These are phyloP conservation scores for Penicillium cosmopolitanum DNA, from an alignment of 495 filamentous ascomycete species.

Conservation along the genomic window DNA sequence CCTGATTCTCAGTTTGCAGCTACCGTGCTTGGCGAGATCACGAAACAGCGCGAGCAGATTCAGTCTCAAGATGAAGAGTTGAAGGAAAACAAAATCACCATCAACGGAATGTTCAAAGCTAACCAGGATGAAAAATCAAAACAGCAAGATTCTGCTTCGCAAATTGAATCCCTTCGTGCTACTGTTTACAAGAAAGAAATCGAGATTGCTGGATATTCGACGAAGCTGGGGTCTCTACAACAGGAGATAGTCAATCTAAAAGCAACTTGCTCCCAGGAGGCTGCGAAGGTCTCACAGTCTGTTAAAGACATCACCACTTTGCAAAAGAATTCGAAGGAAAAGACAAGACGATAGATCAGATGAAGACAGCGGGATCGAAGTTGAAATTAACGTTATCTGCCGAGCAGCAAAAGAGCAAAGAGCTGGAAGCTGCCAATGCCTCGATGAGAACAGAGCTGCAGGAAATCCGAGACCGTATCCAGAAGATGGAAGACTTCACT, in stretches of 20 bases:
- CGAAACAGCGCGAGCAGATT: conserved; percentile 11
- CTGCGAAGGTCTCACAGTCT: conserved; percentile 16
- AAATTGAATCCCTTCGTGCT: conserved; percentile 13
- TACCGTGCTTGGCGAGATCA: conserved; percentile 9
- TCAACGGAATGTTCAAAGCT: no score
- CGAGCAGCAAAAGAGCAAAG: conserved; percentile 15
- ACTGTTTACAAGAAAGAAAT: conserved; percentile 15
- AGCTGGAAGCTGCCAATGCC: conserved; percentile 15
- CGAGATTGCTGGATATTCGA: conserved; percentile 12
- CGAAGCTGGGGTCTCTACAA: conserved; percentile 2
- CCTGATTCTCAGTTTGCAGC: conserved; percentile 14
- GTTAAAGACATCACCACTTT: conserved; percentile 19
- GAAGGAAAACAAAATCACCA: no score
- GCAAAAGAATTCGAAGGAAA: conserved; percentile 21
- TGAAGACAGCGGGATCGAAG: conserved; percentile 21
- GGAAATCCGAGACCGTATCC: conserved; percentile 3
- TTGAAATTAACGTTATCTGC: conserved; percentile 14
- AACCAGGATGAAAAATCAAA: conserved; percentile 17
- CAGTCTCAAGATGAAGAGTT: conserved; percentile 18
- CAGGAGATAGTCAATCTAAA: conserved; percentile 8
- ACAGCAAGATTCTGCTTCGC: conserved; percentile 9
- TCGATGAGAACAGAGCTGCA: conserved; percentile 16
- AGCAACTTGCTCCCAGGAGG: conserved; percentile 9
- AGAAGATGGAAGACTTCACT: conserved; percentile 17
- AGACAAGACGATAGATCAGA: conserved; percentile 22